phyloP scores from a whole-genome alignment of 257 asterid genomes.

The Coffea eugenioides region DNA sequence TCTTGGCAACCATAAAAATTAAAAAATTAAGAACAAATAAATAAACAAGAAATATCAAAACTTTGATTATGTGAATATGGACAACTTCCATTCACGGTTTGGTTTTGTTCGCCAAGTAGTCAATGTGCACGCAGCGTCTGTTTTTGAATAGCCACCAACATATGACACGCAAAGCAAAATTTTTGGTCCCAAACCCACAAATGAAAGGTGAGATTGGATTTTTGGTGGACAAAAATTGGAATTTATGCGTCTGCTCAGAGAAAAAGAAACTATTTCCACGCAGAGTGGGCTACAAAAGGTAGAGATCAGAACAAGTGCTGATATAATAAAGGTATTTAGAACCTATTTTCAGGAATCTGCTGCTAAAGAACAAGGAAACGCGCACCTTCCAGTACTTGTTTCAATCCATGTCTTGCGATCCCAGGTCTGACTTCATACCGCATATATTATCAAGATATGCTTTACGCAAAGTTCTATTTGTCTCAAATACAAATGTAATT shows the following conservation, averaged over 20 bases:
- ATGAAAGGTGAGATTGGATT: not conserved
- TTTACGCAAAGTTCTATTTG: conserved; percentile 29
- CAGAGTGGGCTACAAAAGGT: not conserved
- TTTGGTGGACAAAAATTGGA: not conserved
- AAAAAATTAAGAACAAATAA: no score
- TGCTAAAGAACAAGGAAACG: not conserved
- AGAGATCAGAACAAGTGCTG: not conserved
- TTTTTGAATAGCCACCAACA: not conserved
- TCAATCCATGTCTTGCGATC: conserved; percentile 13
- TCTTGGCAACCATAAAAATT: not conserved
- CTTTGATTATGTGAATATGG: not conserved
- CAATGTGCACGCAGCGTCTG: not conserved
- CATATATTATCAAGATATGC: conserved; percentile 26
- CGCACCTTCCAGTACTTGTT: conserved; percentile 6
- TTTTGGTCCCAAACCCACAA: not conserved
- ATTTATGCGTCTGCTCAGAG: not conserved
- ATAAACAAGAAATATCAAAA: not conserved
- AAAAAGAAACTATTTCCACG: not conserved
- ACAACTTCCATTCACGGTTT: not conserved
- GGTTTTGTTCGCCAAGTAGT: not conserved
- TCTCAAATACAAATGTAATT: conserved; percentile 50
- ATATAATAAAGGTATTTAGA: not conserved
- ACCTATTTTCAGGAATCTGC: not conserved
- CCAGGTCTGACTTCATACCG: conserved; percentile 16
- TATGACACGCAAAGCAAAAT: not conserved